A percentile compares a stretch with the other conserved stretches of the same genome.
phyloP scores from a whole-genome alignment of 345 rosid species.

The Eucalyptus curtisii region DNA sequence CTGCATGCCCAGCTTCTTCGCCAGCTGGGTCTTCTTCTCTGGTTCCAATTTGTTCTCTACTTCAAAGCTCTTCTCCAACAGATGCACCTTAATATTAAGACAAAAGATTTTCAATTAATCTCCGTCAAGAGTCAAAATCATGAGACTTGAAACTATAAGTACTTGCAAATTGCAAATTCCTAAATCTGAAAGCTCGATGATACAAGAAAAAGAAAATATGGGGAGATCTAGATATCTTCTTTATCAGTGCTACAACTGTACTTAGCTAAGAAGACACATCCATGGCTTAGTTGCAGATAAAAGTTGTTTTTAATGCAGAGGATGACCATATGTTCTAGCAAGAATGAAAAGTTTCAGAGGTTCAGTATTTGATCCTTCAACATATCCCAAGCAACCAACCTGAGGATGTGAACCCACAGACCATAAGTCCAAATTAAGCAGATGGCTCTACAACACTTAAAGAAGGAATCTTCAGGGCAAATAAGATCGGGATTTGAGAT shows the following conservation, averaged over 20 bases:
- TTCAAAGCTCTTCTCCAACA: constrained; percentile 33
- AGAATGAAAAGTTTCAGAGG: background rate
- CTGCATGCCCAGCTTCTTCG: constrained; percentile 19
- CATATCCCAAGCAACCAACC: background rate
- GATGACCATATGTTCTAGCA: background rate
- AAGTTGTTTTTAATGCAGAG: background rate
- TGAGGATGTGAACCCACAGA: background rate
- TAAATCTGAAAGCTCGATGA: background rate
- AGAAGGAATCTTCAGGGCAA: background rate
- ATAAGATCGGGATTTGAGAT: background rate
- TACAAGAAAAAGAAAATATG: background rate
- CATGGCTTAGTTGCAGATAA: background rate
- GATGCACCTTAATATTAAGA: constrained; percentile 24
- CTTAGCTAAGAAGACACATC: background rate
- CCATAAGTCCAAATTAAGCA: background rate
- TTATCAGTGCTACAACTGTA: background rate
- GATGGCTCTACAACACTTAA: background rate
- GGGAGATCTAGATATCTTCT: background rate
- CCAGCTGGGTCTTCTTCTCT: constrained; percentile 23
- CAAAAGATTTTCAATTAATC: background rate
- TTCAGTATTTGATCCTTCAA: background rate
- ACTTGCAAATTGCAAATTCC: background rate
- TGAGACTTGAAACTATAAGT: background rate
- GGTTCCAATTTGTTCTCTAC: constrained; percentile 25
- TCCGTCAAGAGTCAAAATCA: background rate